Base-by-base conservation (phyloP, 371 early-diverging fungal species). In the Syncephalastrum contaminatum region DNA sequence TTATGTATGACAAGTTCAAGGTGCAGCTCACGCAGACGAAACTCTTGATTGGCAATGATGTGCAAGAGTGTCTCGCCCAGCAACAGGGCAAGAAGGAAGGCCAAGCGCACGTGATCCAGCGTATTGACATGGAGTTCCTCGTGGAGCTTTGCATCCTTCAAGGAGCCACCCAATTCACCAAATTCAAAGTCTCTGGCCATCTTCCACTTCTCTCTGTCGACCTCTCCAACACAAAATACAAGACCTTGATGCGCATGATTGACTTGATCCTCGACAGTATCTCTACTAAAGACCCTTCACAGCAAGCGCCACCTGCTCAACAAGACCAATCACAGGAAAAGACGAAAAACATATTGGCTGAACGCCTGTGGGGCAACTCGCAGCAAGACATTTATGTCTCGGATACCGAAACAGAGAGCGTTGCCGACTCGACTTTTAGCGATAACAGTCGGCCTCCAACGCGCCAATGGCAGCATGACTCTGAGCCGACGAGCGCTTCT, bases 1-100 rank as follows among this genome's bases (percentile, higher is more conserved):
- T 91, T 4, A 84, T 94, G 71, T 94, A 94, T 54, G 95, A 95
- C 63, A 84, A 85, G 52, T 93, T 92, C 66, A 80, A 80, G 19
- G 74, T 91, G 48, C 59, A 78, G 7, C 64, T 95, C 13, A 80
- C 84, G 18, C 81, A 86, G 51, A 75, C 77, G 2, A 82, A 91
- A 70, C 76, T 88, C 13, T 66, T 89, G 7, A 80, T 91, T 43
- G 90, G 86, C 6, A 59, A 56, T 2, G 76, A 81, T 4, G 68
- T 89, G 1, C 70, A 77, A 54, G 70, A 79, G 5, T 96, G 95
- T 56, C 67, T 95, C 51, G 70, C 69, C n/a, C 83, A 86, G 43
- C 56, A 63, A 20, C 51, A 56, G n/a, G 44, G 60, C 24, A 42
- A 48, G 14, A 24, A 20, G 2, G 27, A 61, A n/a, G 62, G 54